Conservation (phyloP, 352 stramenopile genomes). For the Phytophthora citrophthora region DNA sequence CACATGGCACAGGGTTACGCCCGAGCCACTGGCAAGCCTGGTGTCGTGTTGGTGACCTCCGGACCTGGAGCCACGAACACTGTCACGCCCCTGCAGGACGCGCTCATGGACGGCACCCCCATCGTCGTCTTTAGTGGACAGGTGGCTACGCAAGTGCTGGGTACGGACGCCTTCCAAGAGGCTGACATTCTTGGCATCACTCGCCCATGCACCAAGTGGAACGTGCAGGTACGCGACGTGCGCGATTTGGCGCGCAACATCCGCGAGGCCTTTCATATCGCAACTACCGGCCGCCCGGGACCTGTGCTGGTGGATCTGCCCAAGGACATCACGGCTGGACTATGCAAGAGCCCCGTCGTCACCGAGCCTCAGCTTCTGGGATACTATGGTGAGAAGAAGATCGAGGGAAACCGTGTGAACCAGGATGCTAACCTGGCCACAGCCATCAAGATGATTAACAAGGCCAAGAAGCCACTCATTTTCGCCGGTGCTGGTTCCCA, state of each 20-base stretch:
- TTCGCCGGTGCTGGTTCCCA: constrained; percentile 94
- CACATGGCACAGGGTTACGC: constrained; percentile 91
- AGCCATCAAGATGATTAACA: constrained; percentile 91
- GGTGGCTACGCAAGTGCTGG: constrained; percentile 92
- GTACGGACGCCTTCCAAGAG: constrained; percentile 94
- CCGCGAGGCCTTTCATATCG: constrained; percentile 96
- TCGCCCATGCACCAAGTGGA: constrained; percentile 96
- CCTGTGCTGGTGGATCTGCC: constrained; percentile 96
- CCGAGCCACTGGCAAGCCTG: constrained; percentile 85
- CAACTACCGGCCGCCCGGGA: constrained; percentile 92
- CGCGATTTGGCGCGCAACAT: constrained; percentile 95
- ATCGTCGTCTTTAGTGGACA: constrained; percentile 96
- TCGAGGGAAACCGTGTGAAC: constrained; percentile 80
- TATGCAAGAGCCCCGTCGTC: constrained; percentile 74
- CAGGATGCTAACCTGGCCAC: constrained; percentile 77
- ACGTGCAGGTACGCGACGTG: constrained; percentile 95
- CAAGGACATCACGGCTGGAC: constrained; percentile 93
- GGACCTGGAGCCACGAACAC: constrained; percentile 95
- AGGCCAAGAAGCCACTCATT: constrained; percentile 95
- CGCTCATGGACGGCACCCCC: constrained; percentile 94
- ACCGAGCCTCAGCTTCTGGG: constrained; percentile 82
- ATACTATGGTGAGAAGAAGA: constrained; percentile 89
- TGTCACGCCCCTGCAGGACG: constrained; percentile 94
- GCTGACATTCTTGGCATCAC: constrained; percentile 88
- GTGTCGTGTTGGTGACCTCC: constrained; percentile 94